A percentile compares a stretch with the other conserved stretches of the same genome.
phyloP scores from a whole-genome alignment of 2,329 filamentous ascomycete species.

The Colletotrichum sp. region DNA sequence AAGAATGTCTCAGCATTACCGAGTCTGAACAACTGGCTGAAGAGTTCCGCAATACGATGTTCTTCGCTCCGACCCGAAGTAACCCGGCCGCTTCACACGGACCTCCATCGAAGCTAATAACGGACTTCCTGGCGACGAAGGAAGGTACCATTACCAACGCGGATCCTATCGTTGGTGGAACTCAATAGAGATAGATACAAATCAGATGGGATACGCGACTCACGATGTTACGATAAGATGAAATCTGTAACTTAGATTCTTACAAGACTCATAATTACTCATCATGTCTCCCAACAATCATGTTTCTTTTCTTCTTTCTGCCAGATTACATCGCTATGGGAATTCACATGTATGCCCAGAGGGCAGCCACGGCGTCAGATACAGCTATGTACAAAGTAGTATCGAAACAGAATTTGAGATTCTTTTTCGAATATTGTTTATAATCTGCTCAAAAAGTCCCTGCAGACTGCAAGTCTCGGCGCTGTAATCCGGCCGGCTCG shows the following conservation, averaged over 20 bases:
- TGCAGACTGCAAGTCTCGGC: background rate
- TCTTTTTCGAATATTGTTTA: background rate
- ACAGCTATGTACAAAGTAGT: background rate
- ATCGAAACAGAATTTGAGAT: background rate
- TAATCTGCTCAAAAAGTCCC: background rate
- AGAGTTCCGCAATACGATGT: slow-evolving; percentile 7
- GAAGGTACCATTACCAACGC: background rate
- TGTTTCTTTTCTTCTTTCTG: background rate
- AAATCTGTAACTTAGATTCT: background rate
- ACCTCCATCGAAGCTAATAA: slow-evolving; percentile 7
- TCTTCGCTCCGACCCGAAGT: slow-evolving; percentile 3
- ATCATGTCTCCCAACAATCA: background rate
- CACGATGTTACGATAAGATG: background rate
- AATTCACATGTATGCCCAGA: background rate
- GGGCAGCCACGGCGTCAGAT: background rate
- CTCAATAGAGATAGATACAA: background rate
- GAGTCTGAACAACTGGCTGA: slow-evolving; percentile 6
- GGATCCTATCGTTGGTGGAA: background rate
- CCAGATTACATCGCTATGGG: background rate
- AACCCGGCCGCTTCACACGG: background rate
- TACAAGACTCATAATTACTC: background rate
- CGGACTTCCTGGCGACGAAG: slow-evolving; percentile 10
- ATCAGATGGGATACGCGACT: background rate
- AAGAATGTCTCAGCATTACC: slow-evolving; percentile 8
- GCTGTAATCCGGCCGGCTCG: background rate